Percentiles rank a stretch among this genome's conserved stretches.
Evolutionary conservation across 2,329 filamentous ascomycete genomes (phyloP).

Genomic region (Fusarium udum): DNA sequence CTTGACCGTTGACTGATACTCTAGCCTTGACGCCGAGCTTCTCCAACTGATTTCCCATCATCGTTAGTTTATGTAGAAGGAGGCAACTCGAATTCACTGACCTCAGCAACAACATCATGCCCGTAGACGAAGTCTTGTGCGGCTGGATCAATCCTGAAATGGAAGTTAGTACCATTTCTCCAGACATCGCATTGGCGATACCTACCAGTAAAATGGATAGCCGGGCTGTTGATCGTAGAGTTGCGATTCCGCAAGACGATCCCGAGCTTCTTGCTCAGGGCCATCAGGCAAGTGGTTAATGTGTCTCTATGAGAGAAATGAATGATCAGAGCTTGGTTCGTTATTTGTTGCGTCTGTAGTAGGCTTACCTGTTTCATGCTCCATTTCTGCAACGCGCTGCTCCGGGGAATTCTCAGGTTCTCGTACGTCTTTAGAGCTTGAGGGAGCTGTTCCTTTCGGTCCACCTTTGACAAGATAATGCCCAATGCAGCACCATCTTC

Average conservation of each 20-base stretch:
- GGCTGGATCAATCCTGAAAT: not conserved
- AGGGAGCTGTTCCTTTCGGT: not conserved
- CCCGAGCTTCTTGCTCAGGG: not conserved
- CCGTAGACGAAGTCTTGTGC: not conserved
- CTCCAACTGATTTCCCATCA: not conserved
- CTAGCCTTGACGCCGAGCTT: not conserved
- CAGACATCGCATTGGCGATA: accelerated
- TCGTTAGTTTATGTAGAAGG: not conserved
- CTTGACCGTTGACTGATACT: not conserved
- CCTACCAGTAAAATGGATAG: not conserved
- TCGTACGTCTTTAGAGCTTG: not conserved
- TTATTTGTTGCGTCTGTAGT: accelerated
- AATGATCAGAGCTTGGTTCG: not conserved
- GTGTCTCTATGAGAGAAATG: not conserved
- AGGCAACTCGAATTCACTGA: not conserved
- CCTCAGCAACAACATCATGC: not conserved
- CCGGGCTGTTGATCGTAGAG: not conserved
- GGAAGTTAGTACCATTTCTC: not conserved
- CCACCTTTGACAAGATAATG: not conserved
- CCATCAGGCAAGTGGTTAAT: not conserved
- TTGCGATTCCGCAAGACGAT: not conserved
- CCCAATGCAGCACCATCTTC: not conserved
- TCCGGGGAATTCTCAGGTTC: not conserved
- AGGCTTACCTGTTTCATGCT: not conserved
- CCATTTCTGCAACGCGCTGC: not conserved